Evolutionary conservation across 164 flowering plant species (phyloP).

Genomic region (Nymphaea thermarum): DNA sequence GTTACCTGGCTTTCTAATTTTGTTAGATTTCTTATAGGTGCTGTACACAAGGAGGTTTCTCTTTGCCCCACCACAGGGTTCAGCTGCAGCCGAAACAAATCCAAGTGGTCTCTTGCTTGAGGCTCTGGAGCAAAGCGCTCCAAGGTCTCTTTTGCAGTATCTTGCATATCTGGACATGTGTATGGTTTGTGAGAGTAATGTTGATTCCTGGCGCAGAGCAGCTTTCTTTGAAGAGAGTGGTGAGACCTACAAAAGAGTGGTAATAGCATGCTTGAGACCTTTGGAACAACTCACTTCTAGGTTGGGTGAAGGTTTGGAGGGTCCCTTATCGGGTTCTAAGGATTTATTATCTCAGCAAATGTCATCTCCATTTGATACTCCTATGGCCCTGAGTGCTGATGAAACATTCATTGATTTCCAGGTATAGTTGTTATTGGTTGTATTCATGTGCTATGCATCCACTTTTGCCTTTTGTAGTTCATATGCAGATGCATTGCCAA

Average conservation of each 20-base stretch:
- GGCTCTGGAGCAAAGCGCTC: slow-evolving; percentile 64
- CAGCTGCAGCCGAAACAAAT: slow-evolving; percentile 90
- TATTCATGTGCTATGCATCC: too few relatives aligned
- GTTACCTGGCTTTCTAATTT: neutral
- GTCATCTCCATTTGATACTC: slow-evolving; percentile 28
- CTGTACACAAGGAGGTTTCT: slow-evolving; percentile 62
- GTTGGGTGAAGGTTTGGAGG: slow-evolving; percentile 47
- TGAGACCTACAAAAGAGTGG: slow-evolving; percentile 79
- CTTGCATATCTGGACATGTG: slow-evolving; percentile 89
- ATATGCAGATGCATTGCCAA: too few relatives aligned
- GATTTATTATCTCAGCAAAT: slow-evolving; percentile 48
- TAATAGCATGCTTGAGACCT: slow-evolving; percentile 67
- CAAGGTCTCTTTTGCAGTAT: slow-evolving; percentile 58
- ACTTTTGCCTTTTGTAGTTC: too few relatives aligned
- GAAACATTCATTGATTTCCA: slow-evolving; percentile 51
- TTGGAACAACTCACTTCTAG: slow-evolving; percentile 54
- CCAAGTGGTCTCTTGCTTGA: slow-evolving; percentile 82
- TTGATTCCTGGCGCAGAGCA: slow-evolving; percentile 88
- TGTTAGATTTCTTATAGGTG: slow-evolving; percentile 28
- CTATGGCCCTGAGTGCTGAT: slow-evolving; percentile 22
- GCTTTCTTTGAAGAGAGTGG: slow-evolving; percentile 97
- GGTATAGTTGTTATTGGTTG: slow-evolving; percentile 24
- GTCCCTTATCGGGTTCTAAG: slow-evolving; percentile 26
- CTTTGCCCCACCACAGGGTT: slow-evolving; percentile 96
- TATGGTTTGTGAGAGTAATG: slow-evolving; percentile 83